Conservation (phyloP, 169 alveolate species). For the Cryptosporidium tyzzeri region DNA sequence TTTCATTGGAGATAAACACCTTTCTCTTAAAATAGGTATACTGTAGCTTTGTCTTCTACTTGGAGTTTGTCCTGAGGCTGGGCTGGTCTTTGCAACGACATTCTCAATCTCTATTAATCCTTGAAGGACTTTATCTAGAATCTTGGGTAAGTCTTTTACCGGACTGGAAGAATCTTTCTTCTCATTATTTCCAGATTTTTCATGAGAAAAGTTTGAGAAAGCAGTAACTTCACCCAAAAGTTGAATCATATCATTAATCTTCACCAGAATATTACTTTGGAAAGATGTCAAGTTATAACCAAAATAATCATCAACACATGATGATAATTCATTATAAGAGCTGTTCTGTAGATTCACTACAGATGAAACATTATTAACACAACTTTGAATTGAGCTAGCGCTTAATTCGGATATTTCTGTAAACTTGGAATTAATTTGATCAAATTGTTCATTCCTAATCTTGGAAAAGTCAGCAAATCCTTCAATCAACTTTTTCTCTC, state of each 20-base stretch:
- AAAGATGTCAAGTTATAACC: neutral
- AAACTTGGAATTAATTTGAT: neutral
- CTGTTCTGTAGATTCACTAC: conserved; percentile 35
- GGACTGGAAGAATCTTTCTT: neutral
- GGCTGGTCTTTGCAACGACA: neutral
- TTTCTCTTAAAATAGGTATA: conserved; percentile 22
- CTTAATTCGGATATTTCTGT: conserved; percentile 18
- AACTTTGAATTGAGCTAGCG: conserved; percentile 13
- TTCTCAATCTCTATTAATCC: conserved; percentile 18
- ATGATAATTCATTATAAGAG: conserved; percentile 34
- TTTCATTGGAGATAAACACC: conserved; percentile 63
- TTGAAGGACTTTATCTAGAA: neutral
- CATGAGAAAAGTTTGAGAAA: neutral
- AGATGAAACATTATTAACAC: conserved; percentile 13
- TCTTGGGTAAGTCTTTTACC: neutral
- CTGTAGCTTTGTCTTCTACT: conserved; percentile 26
- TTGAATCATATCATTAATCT: neutral
- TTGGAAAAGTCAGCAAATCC: conserved; percentile 13
- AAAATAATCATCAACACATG: conserved; percentile 41
- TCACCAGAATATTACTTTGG: neutral
- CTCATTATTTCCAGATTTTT: neutral
- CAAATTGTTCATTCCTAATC: conserved; percentile 1
- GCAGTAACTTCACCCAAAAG: neutral
- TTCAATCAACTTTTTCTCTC: neutral
- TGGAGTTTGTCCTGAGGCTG: conserved; percentile 25